Evolutionary conservation across 2,329 filamentous ascomycete species (phyloP), one percentile per base, ranked within the genome.

Genomic region (Aspergillus proliferans): DNA sequence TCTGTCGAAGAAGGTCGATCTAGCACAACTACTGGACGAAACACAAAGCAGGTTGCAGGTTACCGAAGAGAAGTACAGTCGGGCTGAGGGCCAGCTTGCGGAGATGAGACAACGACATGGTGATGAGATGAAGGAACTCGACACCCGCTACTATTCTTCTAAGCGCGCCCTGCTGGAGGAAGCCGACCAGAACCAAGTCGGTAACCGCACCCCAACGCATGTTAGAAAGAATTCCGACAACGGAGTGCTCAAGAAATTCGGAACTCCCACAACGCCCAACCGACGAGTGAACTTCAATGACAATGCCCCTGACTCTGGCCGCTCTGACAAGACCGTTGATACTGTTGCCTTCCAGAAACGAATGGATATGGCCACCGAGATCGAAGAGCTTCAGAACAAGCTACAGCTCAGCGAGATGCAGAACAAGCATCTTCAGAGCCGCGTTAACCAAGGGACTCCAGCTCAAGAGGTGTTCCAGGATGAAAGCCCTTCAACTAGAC

Each of bases 371-470:
- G 93, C 91, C 62, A 82, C 88, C 3, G 91, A 97, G 61, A 77
- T 96, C 10, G 92, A 97, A 66, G 85, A 95, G 68, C 78, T 95
- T 22, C 92, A 96, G 66, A 96, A 94, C 65, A 89, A 95, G 66
- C 80, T 97, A 46, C 92, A 97, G 64, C 82, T 97, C 66, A 85
- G 87, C 4, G 87, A 96, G 68, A 95, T 97, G 88, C 88, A 94
- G 60, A 96, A 95, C 69, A 84, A 87, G 30, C 91, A 97, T 62
- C 81, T 97, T 5, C 88, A 95, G 64, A 90, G 83, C 63, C 90
- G 96, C 64, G 74, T 96, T 39, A 87, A 92, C 36, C 82, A 87
- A 43, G 74, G 73, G 8, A 84, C 82, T 0, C 82, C 85, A 3
- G 72, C 71, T 5, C 79, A 79, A 21, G 85, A 87, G 49, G 68